Evolutionary conservation across 2,329 filamentous ascomycete species (phyloP).

Genomic region (Pseudophaeomoniella oleicola): DNA sequence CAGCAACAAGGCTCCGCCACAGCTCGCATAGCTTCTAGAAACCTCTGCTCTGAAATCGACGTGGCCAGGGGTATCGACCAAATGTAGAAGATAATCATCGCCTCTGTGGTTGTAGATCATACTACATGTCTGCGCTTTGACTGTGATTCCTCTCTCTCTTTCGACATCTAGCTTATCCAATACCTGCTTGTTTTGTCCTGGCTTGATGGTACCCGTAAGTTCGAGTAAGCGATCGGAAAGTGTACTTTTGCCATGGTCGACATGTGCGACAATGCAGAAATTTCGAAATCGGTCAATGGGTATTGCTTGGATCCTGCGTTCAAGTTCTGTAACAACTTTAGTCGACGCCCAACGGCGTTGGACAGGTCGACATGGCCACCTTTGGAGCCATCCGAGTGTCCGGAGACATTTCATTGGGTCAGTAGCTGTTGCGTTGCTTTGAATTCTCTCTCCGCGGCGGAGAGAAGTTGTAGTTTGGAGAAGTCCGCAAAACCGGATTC

Average conservation of each 20-base stretch:
- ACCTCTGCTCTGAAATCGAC: constrained; percentile 97
- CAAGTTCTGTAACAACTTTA: constrained; percentile 30
- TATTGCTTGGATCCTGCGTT: constrained; percentile 38
- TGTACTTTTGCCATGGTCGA: constrained; percentile 97
- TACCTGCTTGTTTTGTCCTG: constrained; percentile 83
- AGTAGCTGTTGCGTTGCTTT: constrained; percentile 3
- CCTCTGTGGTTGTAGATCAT: constrained; percentile 88
- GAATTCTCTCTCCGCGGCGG: constrained; percentile 20
- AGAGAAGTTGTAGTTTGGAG: too few species aligned
- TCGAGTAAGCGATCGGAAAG: constrained; percentile 85
- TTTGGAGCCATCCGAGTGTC: constrained; percentile 25
- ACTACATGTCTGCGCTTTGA: constrained; percentile 95
- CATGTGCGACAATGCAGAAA: constrained; percentile 97
- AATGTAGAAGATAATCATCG: constrained; percentile 79
- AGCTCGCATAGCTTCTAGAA: constrained; percentile 87
- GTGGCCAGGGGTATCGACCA: constrained; percentile 94
- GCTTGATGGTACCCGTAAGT: constrained; percentile 80
- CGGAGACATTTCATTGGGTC: constrained; percentile 23
- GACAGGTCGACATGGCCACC: constrained; percentile 11
- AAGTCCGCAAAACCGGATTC: background rate
- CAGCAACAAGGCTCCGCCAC: constrained; percentile 78
- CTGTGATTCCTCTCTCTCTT: constrained; percentile 87
- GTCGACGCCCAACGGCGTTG: background rate
- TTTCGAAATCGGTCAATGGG: constrained; percentile 54
- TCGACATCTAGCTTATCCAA: constrained; percentile 96